Evolutionary conservation across 257 asterid species (phyloP), one percentile per base, ranked within the genome.

Genomic region (Solanum gracilifrons): DNA sequence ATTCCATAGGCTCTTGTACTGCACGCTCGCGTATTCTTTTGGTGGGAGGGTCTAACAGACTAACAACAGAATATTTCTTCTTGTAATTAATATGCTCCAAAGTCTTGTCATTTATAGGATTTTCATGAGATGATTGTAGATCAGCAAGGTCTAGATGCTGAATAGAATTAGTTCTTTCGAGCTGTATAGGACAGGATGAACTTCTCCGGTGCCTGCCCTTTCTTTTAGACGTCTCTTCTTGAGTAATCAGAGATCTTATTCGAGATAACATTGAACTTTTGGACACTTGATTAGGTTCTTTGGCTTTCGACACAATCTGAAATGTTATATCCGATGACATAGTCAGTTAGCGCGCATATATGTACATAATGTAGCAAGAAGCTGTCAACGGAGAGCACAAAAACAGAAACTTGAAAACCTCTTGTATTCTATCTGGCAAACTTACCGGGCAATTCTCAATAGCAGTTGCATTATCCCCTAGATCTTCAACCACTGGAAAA

Each of bases 221-320:
- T 76, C 89, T 91, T 72, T 87, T 91, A 8, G 89, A 73, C 88
- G 90, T 88, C 89, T 96, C 98, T 12, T 92, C 96, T 20, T 10
- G 82, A 0, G 92, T 69, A 35, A 96, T 91, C 89, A 94, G 82
- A 46, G 98, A 93, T 86, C 90, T 94, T 89, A 96, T 80, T 68
- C 95, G 89, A 9, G 98, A 93, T 89, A 86, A 94, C 95, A 93
- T 93, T 5, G 98, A 94, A 92, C 87, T 90, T 88, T 92, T 95
- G 39, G 89, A 93, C 39, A 88, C 77, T 41, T 93, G 79, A 79
- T 85, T 68, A 16, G 88, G 79, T 32, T 85, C 93, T 13, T 29
- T 13, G n/a, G 60, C 25, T 87, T 89, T 92, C 43, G 68, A 86
- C 69, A 85, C 93, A 33, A 41, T 88, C 95, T 93, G 93, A 66